phyloP scores from a whole-genome alignment of 2,329 filamentous ascomycete species.

The Monosporascus sp. region DNA sequence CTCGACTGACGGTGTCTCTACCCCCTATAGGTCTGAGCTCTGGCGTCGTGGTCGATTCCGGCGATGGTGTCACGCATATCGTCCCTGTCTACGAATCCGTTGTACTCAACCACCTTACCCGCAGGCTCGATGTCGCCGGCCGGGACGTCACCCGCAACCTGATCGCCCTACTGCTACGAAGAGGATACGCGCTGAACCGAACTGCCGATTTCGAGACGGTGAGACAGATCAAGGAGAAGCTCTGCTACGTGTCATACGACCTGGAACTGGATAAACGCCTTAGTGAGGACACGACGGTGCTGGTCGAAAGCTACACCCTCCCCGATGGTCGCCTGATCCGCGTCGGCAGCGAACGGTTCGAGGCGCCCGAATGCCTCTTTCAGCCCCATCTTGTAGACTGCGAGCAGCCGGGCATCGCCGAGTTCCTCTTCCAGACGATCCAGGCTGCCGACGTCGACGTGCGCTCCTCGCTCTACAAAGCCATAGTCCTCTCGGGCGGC shows the following conservation, averaged over 20 bases:
- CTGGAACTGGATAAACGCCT: constrained; percentile 92
- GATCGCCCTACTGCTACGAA: constrained; percentile 86
- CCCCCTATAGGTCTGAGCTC: constrained; percentile 64
- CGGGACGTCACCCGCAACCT: constrained; percentile 98
- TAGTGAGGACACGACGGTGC: constrained; percentile 92
- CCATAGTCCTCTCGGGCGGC: constrained; percentile 91
- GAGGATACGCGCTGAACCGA: constrained; percentile 94
- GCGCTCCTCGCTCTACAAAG: constrained; percentile 89
- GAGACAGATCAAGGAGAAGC: constrained; percentile 98
- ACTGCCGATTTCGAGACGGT: constrained; percentile 99
- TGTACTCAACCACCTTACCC: constrained; percentile 93
- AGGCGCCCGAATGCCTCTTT: constrained; percentile 97
- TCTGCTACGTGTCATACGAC: constrained; percentile 98
- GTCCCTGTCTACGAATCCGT: constrained; percentile 98
- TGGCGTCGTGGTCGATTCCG: constrained; percentile 97
- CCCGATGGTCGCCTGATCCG: constrained; percentile 95
- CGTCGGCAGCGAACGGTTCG: constrained; percentile 94
- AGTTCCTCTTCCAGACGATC: constrained; percentile 98
- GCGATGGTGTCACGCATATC: constrained; percentile 97
- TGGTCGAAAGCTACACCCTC: constrained; percentile 96
- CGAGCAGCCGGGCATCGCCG: constrained; percentile 92
- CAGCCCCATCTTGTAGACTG: constrained; percentile 97
- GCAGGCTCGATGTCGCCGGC: constrained; percentile 89
- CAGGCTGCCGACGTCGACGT: constrained; percentile 95
- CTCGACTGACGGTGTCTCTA: neutral